Evolutionary conservation across 257 asterid species (phyloP), one percentile per base, ranked within the genome.

Genomic region (Solanum chilense): DNA sequence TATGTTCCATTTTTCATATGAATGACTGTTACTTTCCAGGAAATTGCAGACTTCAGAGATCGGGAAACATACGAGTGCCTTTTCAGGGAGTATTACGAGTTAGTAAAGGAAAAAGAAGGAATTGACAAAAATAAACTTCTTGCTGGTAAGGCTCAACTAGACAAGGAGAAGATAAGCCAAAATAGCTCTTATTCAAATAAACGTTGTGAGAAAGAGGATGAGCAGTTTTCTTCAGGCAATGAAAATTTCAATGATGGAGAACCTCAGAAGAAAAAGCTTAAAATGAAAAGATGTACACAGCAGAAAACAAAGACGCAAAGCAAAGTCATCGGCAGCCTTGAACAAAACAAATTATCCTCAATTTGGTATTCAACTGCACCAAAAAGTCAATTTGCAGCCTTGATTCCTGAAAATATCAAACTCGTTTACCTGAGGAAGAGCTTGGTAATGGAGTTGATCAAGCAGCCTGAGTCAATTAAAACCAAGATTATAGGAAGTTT

Each of bases 401-500:
- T 97, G 56, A 82, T 83, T 44, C 91, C 89, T 37, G 96, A 97
- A 88, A 97, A 97, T 84, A 29, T 97, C 62, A 95, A 93, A 86
- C 98, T 93, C 66, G 92, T 95, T 70, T 95, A 93, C 94, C 87
- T 97, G 93, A 94, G 84, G 95, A 92, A 87, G 92, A 89, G 90
- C 80, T 60, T 97, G 92, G 88, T 97, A 37, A 29, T 82, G 49
- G 95, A 94, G 85, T 89, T 97, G 47, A 86, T 88, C 5, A 88
- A 92, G 91, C 89, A 92, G 73, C 96, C 94, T n/a, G 93, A 93
- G 89, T 87, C 93, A 81, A 92, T 94, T 88, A 93, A 92, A 89
- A 89, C 93, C 84, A 97, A 97, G 89, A 94, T 95, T 47, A 85
- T 78, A 12, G 99, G 99, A 89, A 91, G 95, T 88, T 94, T 94